These are phyloP conservation scores for Apiotrichum sp. DNA, from an alignment of 1,284 basidiomycete species.

Conservation along the genomic window DNA sequence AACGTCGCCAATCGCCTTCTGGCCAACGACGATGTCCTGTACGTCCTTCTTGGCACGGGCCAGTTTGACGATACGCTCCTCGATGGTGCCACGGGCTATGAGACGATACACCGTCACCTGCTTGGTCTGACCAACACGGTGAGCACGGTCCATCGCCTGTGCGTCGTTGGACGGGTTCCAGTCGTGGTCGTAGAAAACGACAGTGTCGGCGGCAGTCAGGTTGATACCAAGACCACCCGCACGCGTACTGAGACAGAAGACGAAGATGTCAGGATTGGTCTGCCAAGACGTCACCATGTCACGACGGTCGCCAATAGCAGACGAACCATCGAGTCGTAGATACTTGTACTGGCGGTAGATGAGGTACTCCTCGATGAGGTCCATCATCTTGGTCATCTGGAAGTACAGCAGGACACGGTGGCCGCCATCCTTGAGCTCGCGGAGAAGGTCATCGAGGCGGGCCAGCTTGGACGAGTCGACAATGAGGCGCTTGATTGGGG, in stretches of 20 bases:
- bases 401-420: slow-evolving; percentile 97
- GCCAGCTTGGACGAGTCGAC: slow-evolving; percentile 97
- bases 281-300: slow-evolving; percentile 99
- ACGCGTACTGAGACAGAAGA: slow-evolving; percentile 91
- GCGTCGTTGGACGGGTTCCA: slow-evolving; percentile 99
- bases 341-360: slow-evolving; percentile 99
- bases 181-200: slow-evolving; percentile 95
- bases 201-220: slow-evolving; percentile 94
- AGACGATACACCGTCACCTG: slow-evolving; percentile 98
- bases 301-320: slow-evolving; percentile 89
- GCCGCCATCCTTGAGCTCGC: slow-evolving; percentile 86
- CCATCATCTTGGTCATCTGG: slow-evolving; percentile 99
- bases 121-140: slow-evolving; percentile 95
- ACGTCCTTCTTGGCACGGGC: slow-evolving; percentile 94
- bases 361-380: slow-evolving; percentile 97
- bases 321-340: slow-evolving; percentile 87
- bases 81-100: slow-evolving; percentile 87
- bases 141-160: slow-evolving; percentile 99
- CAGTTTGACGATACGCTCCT: slow-evolving; percentile 93
- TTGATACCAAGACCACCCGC: slow-evolving; percentile 99
- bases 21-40: slow-evolving; percentile 98
- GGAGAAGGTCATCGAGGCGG: slow-evolving; percentile 77
- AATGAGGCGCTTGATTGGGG: slow-evolving; percentile 90
- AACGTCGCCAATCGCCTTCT: slow-evolving; percentile 85
- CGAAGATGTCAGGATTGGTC: slow-evolving; percentile 88